phyloP scores from a whole-genome alignment of 257 asterid species.

The Anisodus acutangulus region DNA sequence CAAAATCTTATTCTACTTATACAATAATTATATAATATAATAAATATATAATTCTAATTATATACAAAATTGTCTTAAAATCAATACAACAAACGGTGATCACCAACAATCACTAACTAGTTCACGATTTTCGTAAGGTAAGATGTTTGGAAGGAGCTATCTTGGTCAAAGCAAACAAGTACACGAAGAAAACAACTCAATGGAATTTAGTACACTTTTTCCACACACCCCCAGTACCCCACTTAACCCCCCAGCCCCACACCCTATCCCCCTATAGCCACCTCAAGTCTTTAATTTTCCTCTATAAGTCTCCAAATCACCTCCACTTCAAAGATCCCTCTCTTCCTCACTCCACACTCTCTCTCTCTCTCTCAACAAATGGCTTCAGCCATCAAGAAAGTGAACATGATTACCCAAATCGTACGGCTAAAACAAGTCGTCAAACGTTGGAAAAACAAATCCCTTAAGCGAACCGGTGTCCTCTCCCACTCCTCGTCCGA shows the following conservation, averaged over 20 bases:
- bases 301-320: neutral
- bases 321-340: neutral
- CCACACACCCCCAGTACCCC: neutral
- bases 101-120: neutral
- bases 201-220: constrained; percentile 5
- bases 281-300: neutral
- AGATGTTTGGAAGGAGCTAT: neutral
- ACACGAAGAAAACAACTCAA: neutral
- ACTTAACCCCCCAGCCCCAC: too few species aligned
- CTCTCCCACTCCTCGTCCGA: constrained; percentile 36
- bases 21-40: too few species aligned
- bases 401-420: constrained; percentile 59
- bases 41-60: too few species aligned
- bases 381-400: constrained; percentile 59
- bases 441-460: constrained; percentile 56
- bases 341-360: neutral
- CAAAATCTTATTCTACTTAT: too few species aligned
- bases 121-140: neutral
- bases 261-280: neutral
- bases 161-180: neutral
- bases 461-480: constrained; percentile 43
- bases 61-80: too few species aligned
- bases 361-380: constrained; percentile 18
- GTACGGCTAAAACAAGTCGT: constrained; percentile 60
- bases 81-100: too few species aligned